These are phyloP conservation scores for Diplodia seriata DNA, from an alignment of 2,329 filamentous ascomycete genomes.

Conservation along the genomic window DNA sequence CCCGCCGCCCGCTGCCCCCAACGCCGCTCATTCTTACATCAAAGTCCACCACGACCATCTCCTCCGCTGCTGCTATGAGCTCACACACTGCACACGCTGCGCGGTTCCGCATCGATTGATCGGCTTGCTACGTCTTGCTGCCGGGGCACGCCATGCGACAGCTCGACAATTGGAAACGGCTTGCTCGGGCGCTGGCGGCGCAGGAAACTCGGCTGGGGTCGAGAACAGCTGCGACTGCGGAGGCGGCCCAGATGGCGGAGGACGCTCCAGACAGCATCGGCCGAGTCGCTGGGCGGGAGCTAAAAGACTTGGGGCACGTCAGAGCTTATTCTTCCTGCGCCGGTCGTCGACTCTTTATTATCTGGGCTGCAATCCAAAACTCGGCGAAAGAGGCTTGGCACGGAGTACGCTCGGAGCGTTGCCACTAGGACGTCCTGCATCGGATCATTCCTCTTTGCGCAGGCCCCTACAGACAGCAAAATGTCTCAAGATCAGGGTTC, in stretches of 20 bases:
- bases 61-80: slow-evolving; percentile 1
- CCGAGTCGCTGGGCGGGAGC: not conserved
- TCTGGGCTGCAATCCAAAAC: slow-evolving; percentile 14
- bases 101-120: not conserved
- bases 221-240: slow-evolving; percentile 21
- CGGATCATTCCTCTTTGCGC: slow-evolving; percentile 22
- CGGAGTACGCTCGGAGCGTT: slow-evolving; percentile 21
- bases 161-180: not conserved
- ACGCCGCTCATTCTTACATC: slow-evolving; percentile 6
- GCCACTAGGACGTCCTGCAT: slow-evolving; percentile 1
- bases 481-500: not conserved
- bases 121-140: not conserved
- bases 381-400: slow-evolving; percentile 19
- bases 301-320: not conserved
- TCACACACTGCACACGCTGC: not conserved
- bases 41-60: not conserved
- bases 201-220: slow-evolving; percentile 28
- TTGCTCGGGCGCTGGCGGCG: not conserved
- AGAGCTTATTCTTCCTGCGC: not conserved
- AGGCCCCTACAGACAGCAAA: slow-evolving; percentile 8
- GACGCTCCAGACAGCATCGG: not conserved
- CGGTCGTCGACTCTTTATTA: slow-evolving; percentile 15
- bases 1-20: not conserved
- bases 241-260: slow-evolving; percentile 3
- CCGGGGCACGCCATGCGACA: not conserved